A percentile compares a stretch with the other conserved stretches of the same genome.
These are phyloP conservation scores for Cystobasidium slooffiae DNA, from an alignment of 1,284 basidiomycete species.

Conservation along the genomic window DNA sequence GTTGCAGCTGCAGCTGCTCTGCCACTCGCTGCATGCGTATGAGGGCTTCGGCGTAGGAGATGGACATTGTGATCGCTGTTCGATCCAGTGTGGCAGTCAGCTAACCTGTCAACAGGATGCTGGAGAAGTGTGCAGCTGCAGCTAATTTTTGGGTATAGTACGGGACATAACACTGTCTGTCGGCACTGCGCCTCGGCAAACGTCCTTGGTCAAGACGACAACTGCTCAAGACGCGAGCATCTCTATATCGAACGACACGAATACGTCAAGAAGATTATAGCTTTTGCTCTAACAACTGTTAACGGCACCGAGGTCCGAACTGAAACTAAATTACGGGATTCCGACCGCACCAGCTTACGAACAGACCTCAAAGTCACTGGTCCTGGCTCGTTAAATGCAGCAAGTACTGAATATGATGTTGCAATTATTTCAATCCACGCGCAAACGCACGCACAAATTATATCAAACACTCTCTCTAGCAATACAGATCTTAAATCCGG, in stretches of 20 bases:
- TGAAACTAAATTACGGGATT: not conserved
- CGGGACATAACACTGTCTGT: too few relatives aligned
- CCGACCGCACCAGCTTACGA: not conserved
- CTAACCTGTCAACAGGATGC: too few relatives aligned
- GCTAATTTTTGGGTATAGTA: too few relatives aligned
- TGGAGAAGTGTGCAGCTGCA: too few relatives aligned
- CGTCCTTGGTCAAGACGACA: constrained; percentile 5
- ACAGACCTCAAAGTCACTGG: constrained; percentile 1
- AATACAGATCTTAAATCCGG: not conserved
- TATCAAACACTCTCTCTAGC: not conserved
- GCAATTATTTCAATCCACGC: not conserved
- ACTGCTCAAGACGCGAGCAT: not conserved
- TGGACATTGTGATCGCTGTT: too few relatives aligned
- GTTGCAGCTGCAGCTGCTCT: not conserved
- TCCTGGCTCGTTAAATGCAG: not conserved
- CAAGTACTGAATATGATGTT: not conserved
- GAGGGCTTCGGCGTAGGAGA: constrained; percentile 3
- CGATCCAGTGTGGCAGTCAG: too few relatives aligned
- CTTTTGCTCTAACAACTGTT: not conserved
- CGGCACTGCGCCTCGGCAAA: not conserved
- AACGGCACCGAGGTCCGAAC: not conserved
- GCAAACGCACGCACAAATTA: not conserved
- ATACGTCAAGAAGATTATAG: constrained; percentile 10
- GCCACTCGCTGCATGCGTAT: not conserved
- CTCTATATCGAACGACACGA: not conserved